Percentiles rank a stretch among this genome's conserved stretches.
phyloP scores from a whole-genome alignment of 257 asterid species.

The Fraxinus pennsylvanica region DNA sequence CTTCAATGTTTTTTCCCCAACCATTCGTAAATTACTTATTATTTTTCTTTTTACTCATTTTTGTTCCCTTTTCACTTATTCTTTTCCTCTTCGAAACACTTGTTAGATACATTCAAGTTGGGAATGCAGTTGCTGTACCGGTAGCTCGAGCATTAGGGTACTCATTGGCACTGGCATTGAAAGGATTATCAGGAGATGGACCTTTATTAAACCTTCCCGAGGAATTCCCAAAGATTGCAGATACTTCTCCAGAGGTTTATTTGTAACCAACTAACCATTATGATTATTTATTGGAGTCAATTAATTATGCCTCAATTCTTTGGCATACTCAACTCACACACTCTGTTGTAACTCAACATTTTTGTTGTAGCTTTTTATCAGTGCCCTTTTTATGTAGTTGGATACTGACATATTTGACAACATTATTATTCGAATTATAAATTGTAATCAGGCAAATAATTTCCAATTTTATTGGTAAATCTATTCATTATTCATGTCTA shows the following conservation, averaged over 20 bases:
- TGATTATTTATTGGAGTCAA: neutral
- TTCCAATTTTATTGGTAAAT: neutral
- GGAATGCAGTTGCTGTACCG: conserved; percentile 91
- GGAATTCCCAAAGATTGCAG: conserved; percentile 37
- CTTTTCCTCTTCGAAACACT: neutral
- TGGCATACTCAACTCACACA: neutral
- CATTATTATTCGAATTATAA: neutral
- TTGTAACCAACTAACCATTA: neutral
- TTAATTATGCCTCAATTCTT: neutral
- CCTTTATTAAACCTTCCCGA: conserved; percentile 52
- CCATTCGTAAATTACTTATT: neutral
- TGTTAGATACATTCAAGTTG: conserved; percentile 74
- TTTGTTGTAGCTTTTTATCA: neutral
- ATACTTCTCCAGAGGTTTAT: conserved; percentile 29
- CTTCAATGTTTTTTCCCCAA: neutral
- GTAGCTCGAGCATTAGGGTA: conserved; percentile 79
- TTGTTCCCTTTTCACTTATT: neutral
- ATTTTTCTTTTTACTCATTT: neutral
- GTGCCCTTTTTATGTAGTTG: neutral
- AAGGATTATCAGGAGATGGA: conserved; percentile 33
- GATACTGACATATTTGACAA: neutral
- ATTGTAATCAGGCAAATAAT: neutral
- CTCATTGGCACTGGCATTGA: conserved; percentile 51
- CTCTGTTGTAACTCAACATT: neutral
- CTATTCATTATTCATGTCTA: neutral